Conservation (phyloP, 495 filamentous ascomycete species). For the Aspergillus wentii region DNA sequence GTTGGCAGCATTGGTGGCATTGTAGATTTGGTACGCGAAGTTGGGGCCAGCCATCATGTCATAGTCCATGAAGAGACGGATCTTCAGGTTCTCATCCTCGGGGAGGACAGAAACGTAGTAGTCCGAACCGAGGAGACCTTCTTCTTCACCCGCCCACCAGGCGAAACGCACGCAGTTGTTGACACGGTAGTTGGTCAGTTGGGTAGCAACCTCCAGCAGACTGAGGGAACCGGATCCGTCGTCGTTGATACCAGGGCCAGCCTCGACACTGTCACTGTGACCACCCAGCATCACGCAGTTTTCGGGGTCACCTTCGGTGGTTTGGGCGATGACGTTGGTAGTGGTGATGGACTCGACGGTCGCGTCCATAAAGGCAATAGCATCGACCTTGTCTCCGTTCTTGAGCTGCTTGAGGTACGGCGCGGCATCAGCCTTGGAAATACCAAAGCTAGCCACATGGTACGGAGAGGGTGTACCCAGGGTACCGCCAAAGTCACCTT, state of each 20-base stretch:
- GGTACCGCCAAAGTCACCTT: constrained; percentile 44
- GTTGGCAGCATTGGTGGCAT: constrained; percentile 56
- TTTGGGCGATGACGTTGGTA: constrained; percentile 61
- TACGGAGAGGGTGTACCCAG: constrained; percentile 45
- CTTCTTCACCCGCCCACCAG: constrained; percentile 64
- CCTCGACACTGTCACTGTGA: constrained; percentile 62
- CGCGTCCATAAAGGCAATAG: constrained; percentile 51
- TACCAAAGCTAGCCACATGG: constrained; percentile 54
- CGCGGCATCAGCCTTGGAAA: constrained; percentile 46
- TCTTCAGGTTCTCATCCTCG: constrained; percentile 47
- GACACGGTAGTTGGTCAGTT: constrained; percentile 50
- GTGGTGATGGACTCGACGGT: constrained; percentile 41
- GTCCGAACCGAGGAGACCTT: constrained; percentile 56
- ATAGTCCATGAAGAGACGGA: constrained; percentile 66
- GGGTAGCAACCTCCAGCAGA: constrained; percentile 56
- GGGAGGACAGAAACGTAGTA: constrained; percentile 50
- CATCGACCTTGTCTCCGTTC: constrained; percentile 39
- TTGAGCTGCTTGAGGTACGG: constrained; percentile 42
- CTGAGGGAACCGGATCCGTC: constrained; percentile 62
- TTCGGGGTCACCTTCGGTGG: constrained; percentile 55
- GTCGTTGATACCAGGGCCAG: constrained; percentile 60
- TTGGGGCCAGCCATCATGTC: constrained; percentile 73
- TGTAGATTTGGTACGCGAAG: constrained; percentile 61
- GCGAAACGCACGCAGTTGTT: constrained; percentile 65
- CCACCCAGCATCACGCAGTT: constrained; percentile 60